Conservation (phyloP, 768 basidiomycete species). For the Suillus fuscotomentosus region DNA sequence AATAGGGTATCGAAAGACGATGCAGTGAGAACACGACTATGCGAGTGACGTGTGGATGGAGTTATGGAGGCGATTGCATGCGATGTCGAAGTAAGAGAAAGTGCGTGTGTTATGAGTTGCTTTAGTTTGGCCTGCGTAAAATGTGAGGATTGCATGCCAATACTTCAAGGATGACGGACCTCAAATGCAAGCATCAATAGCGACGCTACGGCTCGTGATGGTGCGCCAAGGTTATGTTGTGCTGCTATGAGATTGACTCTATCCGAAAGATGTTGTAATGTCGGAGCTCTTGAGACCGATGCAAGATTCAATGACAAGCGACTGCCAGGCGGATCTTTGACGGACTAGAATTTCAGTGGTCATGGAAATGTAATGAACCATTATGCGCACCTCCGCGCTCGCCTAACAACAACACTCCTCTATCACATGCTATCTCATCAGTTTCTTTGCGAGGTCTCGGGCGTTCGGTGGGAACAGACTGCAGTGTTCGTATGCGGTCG, state of each 20-base stretch:
- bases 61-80: slow-evolving; percentile 75
- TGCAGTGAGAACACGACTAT: slow-evolving; percentile 51
- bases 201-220: slow-evolving; percentile 60
- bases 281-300: slow-evolving; percentile 68
- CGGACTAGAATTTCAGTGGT: not conserved
- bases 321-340: slow-evolving; percentile 65
- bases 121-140: slow-evolving; percentile 69
- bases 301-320: slow-evolving; percentile 73
- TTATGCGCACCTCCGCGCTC: slow-evolving; percentile 60
- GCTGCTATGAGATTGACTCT: slow-evolving; percentile 80
- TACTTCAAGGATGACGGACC: slow-evolving; percentile 35
- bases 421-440: slow-evolving; percentile 72
- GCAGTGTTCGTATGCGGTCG: slow-evolving; percentile 59
- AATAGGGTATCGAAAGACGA: slow-evolving; percentile 78
- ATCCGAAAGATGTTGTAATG: slow-evolving; percentile 74
- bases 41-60: slow-evolving; percentile 46
- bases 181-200: slow-evolving; percentile 79
- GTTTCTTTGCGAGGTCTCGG: slow-evolving; percentile 44
- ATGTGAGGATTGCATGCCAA: not conserved
- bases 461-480: slow-evolving; percentile 42
- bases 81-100: slow-evolving; percentile 74
- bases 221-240: slow-evolving; percentile 65
- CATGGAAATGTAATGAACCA: slow-evolving; percentile 16
- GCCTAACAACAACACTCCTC: slow-evolving; percentile 59
- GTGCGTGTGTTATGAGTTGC: slow-evolving; percentile 76